phyloP scores from a whole-genome alignment of 441 rosid genomes.

The Metrosideros polymorpha region DNA sequence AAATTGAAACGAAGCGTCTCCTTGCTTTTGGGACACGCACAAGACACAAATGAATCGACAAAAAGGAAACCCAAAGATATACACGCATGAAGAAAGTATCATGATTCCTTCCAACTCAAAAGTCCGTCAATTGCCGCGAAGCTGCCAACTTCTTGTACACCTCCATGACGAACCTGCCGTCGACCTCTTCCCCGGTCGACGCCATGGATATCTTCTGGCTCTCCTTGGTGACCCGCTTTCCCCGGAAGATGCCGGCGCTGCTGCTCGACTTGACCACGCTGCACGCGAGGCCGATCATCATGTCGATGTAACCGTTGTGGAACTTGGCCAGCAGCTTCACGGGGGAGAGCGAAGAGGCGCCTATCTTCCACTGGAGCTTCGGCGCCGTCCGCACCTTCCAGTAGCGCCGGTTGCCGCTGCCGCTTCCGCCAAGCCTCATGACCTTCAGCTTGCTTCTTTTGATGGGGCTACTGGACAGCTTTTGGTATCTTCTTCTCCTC shows the following conservation, averaged over 20 bases:
- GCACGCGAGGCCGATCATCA: not conserved
- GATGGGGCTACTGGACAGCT: not conserved
- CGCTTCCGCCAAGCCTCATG: slow-evolving; percentile 1
- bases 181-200: slow-evolving; percentile 1
- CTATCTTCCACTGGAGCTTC: not conserved
- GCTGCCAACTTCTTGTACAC: not conserved
- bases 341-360: not conserved
- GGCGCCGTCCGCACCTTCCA: not conserved
- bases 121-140: not conserved
- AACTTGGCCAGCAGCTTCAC: not conserved
- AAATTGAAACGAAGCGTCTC: not conserved
- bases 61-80: not conserved
- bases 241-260: not conserved
- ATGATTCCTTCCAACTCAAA: not conserved
- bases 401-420: not conserved
- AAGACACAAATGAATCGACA: not conserved
- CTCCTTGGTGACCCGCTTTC: not conserved
- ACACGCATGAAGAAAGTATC: not conserved
- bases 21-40: not conserved
- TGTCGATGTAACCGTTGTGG: not conserved
- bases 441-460: not conserved
- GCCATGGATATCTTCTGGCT: not conserved
- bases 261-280: not conserved
- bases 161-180: not conserved
- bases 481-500: slow-evolving; percentile 10